phyloP scores from a whole-genome alignment of 306 rosid genomes.

The Casuarina equisetifolia region DNA sequence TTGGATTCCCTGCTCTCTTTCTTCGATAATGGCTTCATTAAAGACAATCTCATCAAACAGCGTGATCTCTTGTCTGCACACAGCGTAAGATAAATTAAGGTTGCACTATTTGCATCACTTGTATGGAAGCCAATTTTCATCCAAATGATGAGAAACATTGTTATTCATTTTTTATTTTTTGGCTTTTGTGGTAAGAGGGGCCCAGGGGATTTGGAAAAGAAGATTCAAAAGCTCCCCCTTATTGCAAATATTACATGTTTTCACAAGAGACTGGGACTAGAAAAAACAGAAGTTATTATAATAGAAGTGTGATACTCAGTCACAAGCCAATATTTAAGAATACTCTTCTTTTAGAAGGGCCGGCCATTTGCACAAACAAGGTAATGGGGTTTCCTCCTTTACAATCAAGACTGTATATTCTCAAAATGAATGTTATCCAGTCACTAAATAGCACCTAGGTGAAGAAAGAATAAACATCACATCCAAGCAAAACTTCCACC shows the following conservation, averaged over 20 bases:
- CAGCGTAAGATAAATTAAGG: background rate
- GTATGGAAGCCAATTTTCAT: background rate
- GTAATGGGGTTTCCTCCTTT: background rate
- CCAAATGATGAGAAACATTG: background rate
- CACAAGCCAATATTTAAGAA: too few relatives aligned
- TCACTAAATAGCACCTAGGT: background rate
- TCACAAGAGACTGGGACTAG: too few relatives aligned
- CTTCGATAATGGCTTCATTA: slow-evolving; percentile 92
- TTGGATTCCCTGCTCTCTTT: slow-evolving; percentile 96
- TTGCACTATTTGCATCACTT: slow-evolving; percentile 14
- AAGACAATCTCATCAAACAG: slow-evolving; percentile 80
- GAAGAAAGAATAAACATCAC: background rate
- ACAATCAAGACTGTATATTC: background rate
- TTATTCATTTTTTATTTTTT: too few relatives aligned
- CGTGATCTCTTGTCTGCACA: slow-evolving; percentile 75
- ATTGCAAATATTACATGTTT: too few relatives aligned
- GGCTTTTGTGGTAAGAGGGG: too few relatives aligned
- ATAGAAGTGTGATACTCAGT: too few relatives aligned
- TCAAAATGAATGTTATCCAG: background rate
- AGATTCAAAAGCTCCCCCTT: too few relatives aligned
- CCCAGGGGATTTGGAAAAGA: too few relatives aligned
- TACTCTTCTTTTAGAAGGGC: background rate
- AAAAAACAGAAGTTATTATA: too few relatives aligned
- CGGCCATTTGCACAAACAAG: background rate
- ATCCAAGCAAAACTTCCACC: background rate